Conservation (phyloP, 805 yeast species). For the Kazachstania viticola region DNA sequence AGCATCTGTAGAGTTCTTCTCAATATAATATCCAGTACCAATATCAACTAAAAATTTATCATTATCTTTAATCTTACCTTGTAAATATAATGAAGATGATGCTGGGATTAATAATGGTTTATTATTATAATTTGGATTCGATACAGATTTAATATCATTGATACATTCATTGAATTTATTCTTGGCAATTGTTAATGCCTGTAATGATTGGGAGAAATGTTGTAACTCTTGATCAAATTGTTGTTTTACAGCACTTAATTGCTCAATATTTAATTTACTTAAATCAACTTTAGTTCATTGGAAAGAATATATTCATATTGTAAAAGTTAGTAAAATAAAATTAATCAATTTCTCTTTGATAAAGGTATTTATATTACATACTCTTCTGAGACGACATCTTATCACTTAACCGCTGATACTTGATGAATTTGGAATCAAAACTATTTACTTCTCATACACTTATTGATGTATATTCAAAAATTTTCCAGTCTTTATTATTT, state of each 20-base stretch:
- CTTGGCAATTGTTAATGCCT: slow-evolving; percentile 75
- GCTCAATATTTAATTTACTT: slow-evolving; percentile 66
- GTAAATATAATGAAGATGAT: slow-evolving; percentile 79
- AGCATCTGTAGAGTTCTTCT: slow-evolving; percentile 60
- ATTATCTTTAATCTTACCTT: slow-evolving; percentile 60
- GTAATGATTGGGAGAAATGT: slow-evolving; percentile 73
- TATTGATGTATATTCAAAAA: too few species aligned
- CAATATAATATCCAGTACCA: slow-evolving; percentile 93
- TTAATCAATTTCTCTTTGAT: neutral
- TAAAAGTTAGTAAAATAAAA: neutral
- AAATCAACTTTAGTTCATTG: slow-evolving; percentile 54
- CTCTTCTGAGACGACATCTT: neutral
- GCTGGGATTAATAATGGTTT: slow-evolving; percentile 69
- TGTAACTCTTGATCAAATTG: slow-evolving; percentile 77
- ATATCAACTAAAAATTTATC: slow-evolving; percentile 78
- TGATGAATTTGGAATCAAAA: too few species aligned
- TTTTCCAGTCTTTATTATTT: too few species aligned
- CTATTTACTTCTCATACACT: too few species aligned
- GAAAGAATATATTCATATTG: neutral
- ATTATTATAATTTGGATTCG: slow-evolving; percentile 31
- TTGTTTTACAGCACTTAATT: slow-evolving; percentile 70
- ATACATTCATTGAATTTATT: slow-evolving; percentile 73
- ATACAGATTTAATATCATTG: slow-evolving; percentile 48
- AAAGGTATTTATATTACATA: neutral
- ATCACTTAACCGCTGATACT: too few species aligned